Base-by-base conservation (phyloP, 1,284 basidiomycete species). In the Malassezia pachydermatis region DNA sequence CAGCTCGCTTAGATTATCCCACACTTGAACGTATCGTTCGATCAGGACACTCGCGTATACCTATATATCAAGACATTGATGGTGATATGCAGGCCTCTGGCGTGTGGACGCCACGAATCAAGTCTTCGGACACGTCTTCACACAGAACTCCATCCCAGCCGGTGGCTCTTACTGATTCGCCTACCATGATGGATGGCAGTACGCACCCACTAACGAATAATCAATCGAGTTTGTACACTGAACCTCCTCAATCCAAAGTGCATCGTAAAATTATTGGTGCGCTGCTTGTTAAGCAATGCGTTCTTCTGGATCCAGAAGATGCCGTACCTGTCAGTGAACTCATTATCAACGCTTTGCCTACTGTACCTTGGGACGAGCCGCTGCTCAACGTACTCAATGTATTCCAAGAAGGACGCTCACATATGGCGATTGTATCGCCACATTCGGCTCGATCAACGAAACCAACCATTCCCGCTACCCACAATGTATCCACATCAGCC, bases 321-420 rank as follows among this genome's bases (percentile, higher is more conserved):
- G 66, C 68, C 20, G 59, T 65, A 4, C 71, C 67, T 7, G 60
- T 70, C 13, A 57, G 56, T 35, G 65, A 68, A 27, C 59, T 70
- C 61, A 53, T 65, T 23, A 65, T 69, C 53, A 89, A 89, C 73
- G 85, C 84, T 58, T 81, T 90, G 3, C 84, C 84, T 0, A 83
- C 84, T 36, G 84, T 90, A 1, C 84, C 87, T 1, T 82, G 81
- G 48, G 86, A 90, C 60, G 86, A 89, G 70, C 80, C 86, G 17
- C 76, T 92, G 4, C 79, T 90, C 17, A 83, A 85, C 32, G 85
- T 90, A 57, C 78, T 92, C 44, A 88, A 90, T 70, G 83, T 79
- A 54, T 92, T 92, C 73, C 88, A 90, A 70, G 86, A 89, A 66
- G 88, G 88, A 9, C 79, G 86, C 32, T 86, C 83, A 34, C 88